phyloP scores from a whole-genome alignment of 2,329 filamentous ascomycete species.

The Colletotrichum falcatum region DNA sequence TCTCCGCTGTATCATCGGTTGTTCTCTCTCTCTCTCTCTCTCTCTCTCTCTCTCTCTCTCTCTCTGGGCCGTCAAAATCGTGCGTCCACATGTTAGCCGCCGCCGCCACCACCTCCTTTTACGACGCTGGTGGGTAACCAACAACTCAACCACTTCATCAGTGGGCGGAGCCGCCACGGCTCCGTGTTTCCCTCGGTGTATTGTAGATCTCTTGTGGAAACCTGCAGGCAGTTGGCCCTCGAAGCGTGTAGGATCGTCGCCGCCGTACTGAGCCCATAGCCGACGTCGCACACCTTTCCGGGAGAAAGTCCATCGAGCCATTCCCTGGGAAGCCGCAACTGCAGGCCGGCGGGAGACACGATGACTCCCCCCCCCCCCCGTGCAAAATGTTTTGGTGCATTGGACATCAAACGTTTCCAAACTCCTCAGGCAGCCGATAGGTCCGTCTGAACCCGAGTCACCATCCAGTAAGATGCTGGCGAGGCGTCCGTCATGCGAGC shows the following conservation, averaged over 20 bases:
- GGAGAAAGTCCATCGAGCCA: background rate
- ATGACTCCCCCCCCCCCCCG: constrained; percentile 11
- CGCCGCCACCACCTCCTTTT: background rate
- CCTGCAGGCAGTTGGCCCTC: constrained; percentile 13
- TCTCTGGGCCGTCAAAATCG: background rate
- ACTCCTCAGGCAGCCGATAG: background rate
- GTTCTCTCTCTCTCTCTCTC: no score
- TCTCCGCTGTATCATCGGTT: background rate
- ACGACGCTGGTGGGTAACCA: background rate
- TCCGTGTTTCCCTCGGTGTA: constrained; percentile 10
- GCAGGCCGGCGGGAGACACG: constrained; percentile 1
- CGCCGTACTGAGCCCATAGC: background rate
- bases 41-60: no score
- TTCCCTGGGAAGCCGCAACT: background rate
- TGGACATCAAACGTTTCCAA: constrained; percentile 13
- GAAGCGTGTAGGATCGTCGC: constrained; percentile 29
- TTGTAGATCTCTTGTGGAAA: constrained; percentile 23
- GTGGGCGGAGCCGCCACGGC: constrained; percentile 1
- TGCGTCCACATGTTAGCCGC: constrained; percentile 2
- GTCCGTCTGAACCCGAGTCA: background rate
- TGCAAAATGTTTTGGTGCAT: constrained; percentile 13
- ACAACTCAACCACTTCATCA: background rate
- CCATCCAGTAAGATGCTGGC: constrained; percentile 4
- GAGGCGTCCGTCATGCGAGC: constrained; percentile 26
- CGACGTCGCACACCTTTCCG: background rate